A percentile compares a stretch with the other conserved stretches of the same genome.
Conservation (phyloP, 1,284 basidiomycete species). For the Puccinia hordei region DNA sequence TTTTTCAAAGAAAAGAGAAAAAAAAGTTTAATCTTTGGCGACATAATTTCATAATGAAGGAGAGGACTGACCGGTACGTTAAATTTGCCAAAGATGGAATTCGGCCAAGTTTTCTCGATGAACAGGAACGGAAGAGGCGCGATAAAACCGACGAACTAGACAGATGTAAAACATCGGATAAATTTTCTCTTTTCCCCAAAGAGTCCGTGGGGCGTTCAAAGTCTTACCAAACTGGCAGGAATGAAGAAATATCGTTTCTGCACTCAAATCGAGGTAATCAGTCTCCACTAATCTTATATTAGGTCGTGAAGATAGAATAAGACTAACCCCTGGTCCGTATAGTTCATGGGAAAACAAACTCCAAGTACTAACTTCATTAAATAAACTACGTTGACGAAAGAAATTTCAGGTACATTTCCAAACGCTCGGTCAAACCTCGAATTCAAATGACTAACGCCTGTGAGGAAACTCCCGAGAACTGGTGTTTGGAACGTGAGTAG, state of each 20-base stretch:
- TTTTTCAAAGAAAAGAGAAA: too few relatives aligned
- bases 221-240: constrained; percentile 39
- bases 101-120: constrained; percentile 25
- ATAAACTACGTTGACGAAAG: constrained; percentile 18
- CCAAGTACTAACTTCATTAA: constrained; percentile 51
- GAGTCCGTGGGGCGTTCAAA: not conserved
- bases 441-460: constrained; percentile 37
- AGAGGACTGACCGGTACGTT: constrained; percentile 37
- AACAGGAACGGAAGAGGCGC: constrained; percentile 45
- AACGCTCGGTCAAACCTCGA: not conserved
- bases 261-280: not conserved
- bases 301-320: not conserved
- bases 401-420: not conserved
- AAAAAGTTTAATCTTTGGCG: not conserved
- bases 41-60: not conserved
- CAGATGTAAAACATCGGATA: not conserved
- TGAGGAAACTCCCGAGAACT: constrained; percentile 50
- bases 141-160: constrained; percentile 36
- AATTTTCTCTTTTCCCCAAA: not conserved
- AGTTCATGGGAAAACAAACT: constrained; percentile 35
- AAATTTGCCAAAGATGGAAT: constrained; percentile 35
- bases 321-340: constrained; percentile 46
- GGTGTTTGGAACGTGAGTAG: not conserved
- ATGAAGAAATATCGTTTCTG: constrained; percentile 50
- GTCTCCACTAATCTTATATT: not conserved